Base-by-base conservation (phyloP, 2,329 filamentous ascomycete genomes). In the Penicillium digitatum region DNA sequence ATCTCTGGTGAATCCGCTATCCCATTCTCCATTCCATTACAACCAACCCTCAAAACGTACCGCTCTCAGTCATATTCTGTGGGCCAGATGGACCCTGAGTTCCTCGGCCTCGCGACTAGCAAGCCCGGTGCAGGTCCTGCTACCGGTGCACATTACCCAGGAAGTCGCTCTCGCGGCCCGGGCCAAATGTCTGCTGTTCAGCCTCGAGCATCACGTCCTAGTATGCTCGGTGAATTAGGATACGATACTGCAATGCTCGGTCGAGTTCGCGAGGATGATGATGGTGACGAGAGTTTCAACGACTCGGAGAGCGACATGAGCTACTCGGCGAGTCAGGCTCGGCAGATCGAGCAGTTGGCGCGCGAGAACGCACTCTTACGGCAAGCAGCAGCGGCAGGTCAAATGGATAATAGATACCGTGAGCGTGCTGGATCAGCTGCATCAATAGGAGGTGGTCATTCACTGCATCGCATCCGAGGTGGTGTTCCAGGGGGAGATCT, bases 21-120 rank as follows among this genome's bases (percentile, higher is more conserved):
- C 51, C 89, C 90, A 1, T 95, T 95, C 66, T 82, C 89, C 7
- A 95, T 95, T 62, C 91, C 91, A 4, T 79, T 95, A 20, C 89
- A 95, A 60, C 91, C 93, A 0, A 94, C 90, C 0, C 89, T 89
- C 1, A 97, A 97, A 73, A 91, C 90, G 1, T 94, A 95, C 66
- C 87, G 94, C 40, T 99, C 94, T 6, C 90, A 96, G 72, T 97
- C 94, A 5, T 97, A 97, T 73, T 97, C 93, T 0, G 93, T 95
- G 45, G 92, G 92, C 5, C 92, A 96, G 70, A 79, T 91, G 57
- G 91, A 96, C 50, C 82, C 86, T 1, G 89, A 93, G 55, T 67
- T 69, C 22, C 50, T 72, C 16, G 67, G 61, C 24, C 53, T 72
- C 20, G 64, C 71, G 54, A 65, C 70, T n/a, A 70, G 63, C 39